Percentiles rank a stretch among this genome's conserved stretches.
These are phyloP conservation scores for Xylaria sp. DNA, from an alignment of 2,329 filamentous ascomycete genomes.

Conservation along the genomic window DNA sequence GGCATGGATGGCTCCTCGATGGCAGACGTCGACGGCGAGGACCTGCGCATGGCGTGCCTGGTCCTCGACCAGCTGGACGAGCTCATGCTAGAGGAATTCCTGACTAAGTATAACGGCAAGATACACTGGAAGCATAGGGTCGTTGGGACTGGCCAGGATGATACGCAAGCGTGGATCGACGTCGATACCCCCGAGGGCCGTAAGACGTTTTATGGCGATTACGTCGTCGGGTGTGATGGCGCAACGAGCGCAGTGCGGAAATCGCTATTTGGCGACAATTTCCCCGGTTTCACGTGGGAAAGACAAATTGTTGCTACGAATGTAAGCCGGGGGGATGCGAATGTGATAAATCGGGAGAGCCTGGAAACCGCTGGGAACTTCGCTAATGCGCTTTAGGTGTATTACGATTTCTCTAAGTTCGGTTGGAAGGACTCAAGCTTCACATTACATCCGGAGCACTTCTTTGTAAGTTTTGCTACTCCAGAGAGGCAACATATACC, in stretches of 20 bases:
- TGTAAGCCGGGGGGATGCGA: slow-evolving; percentile 51
- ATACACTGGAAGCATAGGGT: slow-evolving; percentile 62
- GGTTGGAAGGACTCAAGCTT: slow-evolving; percentile 68
- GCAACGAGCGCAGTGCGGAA: slow-evolving; percentile 61
- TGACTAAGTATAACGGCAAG: slow-evolving; percentile 50
- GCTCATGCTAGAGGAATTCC: slow-evolving; percentile 57
- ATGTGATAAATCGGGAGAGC: not conserved
- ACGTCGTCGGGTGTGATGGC: slow-evolving; percentile 68
- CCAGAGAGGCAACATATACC: not conserved
- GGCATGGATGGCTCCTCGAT: slow-evolving; percentile 52
- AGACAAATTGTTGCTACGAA: slow-evolving; percentile 72
- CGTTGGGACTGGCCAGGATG: slow-evolving; percentile 59
- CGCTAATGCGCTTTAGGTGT: slow-evolving; percentile 58
- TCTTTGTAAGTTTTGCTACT: slow-evolving; percentile 52
- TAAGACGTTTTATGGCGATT: slow-evolving; percentile 59
- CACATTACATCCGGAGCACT: slow-evolving; percentile 70
- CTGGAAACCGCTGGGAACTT: not conserved
- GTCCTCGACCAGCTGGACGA: slow-evolving; percentile 57
- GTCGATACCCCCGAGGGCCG: slow-evolving; percentile 54
- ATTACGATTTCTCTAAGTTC: slow-evolving; percentile 68
- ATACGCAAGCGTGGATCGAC: slow-evolving; percentile 57
- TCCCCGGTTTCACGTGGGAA: slow-evolving; percentile 69
- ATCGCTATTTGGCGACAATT: slow-evolving; percentile 65
- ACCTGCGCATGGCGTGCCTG: slow-evolving; percentile 56
- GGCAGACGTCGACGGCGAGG: slow-evolving; percentile 53